Evolutionary conservation across 2,329 filamentous ascomycete genomes (phyloP), one percentile per base, ranked within the genome.

Genomic region (Camptophora hylomeconis): DNA sequence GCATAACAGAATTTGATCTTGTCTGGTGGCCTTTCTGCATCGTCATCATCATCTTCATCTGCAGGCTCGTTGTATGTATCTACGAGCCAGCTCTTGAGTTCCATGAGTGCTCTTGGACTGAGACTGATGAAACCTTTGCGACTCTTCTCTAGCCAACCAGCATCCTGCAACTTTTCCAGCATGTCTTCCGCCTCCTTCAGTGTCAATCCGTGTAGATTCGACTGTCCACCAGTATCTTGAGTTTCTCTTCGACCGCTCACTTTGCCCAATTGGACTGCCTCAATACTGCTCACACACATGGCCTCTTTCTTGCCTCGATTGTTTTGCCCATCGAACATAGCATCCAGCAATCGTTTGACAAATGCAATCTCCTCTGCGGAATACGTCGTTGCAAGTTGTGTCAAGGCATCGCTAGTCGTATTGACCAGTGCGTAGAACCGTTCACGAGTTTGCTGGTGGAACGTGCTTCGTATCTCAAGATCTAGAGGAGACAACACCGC

Each of bases 341-440:
- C 74, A 51, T 94, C 86, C 1, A 98, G 68, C 3, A 94, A 53
- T 6, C 89, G 68, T 55, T 92, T 89, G 31, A 95, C 71, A 50
- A 83, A 98, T 1, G 80, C 73, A 17, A 95, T 80, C 58, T 95
- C 86, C 42, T 93, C 84, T 0, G 82, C 61, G 5, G 66, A 69
- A 49, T 80, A 80, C 0, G 71, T 73, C 0, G 89, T 95, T 2
- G 86, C 83, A 20, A 94, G 67, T 47, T 94, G 87, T 0, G 83
- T 92, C 35, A 87, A 61, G 0, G 77, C 63, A 53, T 98, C 89
- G 37, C 78, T 83, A 7, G 80, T 77, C 1, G 78, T 82, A 56
- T 98, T 98, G 25, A 95, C 77, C 18, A 98, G 64, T 2, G 80
- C 82, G 51, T 76, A 93, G 13, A 84, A 61, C n/a, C 73, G 70